Conservation (phyloP, 2,329 filamentous ascomycete genomes). For the Dactylellina leptospora region DNA sequence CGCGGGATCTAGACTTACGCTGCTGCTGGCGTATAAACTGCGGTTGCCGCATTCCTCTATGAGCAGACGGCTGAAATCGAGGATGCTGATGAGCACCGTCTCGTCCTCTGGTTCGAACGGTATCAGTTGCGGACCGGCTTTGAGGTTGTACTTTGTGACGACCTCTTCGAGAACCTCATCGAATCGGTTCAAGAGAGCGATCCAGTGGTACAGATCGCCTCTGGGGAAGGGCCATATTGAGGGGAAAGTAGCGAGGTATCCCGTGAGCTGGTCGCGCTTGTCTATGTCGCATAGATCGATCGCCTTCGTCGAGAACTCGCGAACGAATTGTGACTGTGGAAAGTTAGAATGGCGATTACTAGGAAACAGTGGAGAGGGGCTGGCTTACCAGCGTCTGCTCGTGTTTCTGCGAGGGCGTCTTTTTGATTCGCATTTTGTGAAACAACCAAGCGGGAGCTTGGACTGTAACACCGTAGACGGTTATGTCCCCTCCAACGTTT, state of each 20-base stretch:
- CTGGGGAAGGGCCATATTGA: slow-evolving; percentile 92
- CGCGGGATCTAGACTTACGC: slow-evolving; percentile 58
- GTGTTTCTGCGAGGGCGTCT: slow-evolving; percentile 66
- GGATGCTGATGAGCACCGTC: slow-evolving; percentile 78
- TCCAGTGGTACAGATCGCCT: slow-evolving; percentile 98
- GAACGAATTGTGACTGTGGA: slow-evolving; percentile 82
- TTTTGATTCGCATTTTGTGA: slow-evolving; percentile 65
- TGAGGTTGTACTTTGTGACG: slow-evolving; percentile 80
- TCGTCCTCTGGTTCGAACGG: slow-evolving; percentile 77
- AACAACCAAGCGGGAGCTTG: slow-evolving; percentile 52
- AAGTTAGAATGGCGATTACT: slow-evolving; percentile 56
- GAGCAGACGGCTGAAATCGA: slow-evolving; percentile 86
- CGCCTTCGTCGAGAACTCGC: slow-evolving; percentile 78
- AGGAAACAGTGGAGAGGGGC: neutral
- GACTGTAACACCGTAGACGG: slow-evolving; percentile 43
- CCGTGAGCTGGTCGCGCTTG: slow-evolving; percentile 72
- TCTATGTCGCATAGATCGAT: slow-evolving; percentile 58
- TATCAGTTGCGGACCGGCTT: slow-evolving; percentile 78
- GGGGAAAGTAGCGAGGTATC: slow-evolving; percentile 80
- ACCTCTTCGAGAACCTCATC: slow-evolving; percentile 86
- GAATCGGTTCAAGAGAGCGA: slow-evolving; percentile 89
- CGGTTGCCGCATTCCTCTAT: slow-evolving; percentile 96
- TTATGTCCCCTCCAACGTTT: slow-evolving; percentile 51
- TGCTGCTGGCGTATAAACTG: slow-evolving; percentile 93
- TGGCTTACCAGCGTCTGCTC: slow-evolving; percentile 64